Evolutionary conservation across 495 filamentous ascomycete genomes (phyloP), one percentile per base, ranked within the genome.

Genomic region (Aspergillus nidulans): DNA sequence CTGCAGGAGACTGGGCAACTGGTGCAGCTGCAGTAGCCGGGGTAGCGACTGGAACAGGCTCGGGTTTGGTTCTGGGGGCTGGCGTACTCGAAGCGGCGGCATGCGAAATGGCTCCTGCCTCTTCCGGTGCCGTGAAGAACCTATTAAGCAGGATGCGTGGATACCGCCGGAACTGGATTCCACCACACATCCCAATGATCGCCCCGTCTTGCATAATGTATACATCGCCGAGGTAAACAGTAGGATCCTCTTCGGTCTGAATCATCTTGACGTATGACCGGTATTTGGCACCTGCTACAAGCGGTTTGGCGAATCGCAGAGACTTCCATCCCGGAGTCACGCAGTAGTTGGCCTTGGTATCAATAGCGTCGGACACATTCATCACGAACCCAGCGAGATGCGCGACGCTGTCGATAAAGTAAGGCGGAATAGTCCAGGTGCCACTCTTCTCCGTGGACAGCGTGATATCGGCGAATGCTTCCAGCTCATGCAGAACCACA

Each of bases 371-470:
- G 7, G 68, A 72, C 13, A 63, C 77, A 52, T 83, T 83, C 63
- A 81, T 72, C 30, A 81, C 74, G 59, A 84, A 81, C 8, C 81
- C 81, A 6, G 77, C 74, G 6, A 82, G 56, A 59, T 84, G 81
- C 30, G 64, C 65, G 8, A 81, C 53, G 39, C 69, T 75, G 61
- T 84, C 81, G 56, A 82, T 79, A 66, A 46, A 81, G 66, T 54
- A 77, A 58, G 61, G 66, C 6, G 53, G 52, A 3, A 55, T 34
- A 3, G 39, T 52, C 51, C 43, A 55, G 19, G 20, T 52, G n/a
- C 53, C 53, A 13, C 32, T 34, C 26, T 41, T 38, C 18, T 58
- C 23, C 59, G 21, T 63, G 49, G 30, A 51, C 8, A 78, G 65
- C 7, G 34, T 58, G 23, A 81, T 63, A 6, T 69, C 61, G 1